Conservation (phyloP, 352 stramenopile genomes). For the Phytophthora podocarpi region DNA sequence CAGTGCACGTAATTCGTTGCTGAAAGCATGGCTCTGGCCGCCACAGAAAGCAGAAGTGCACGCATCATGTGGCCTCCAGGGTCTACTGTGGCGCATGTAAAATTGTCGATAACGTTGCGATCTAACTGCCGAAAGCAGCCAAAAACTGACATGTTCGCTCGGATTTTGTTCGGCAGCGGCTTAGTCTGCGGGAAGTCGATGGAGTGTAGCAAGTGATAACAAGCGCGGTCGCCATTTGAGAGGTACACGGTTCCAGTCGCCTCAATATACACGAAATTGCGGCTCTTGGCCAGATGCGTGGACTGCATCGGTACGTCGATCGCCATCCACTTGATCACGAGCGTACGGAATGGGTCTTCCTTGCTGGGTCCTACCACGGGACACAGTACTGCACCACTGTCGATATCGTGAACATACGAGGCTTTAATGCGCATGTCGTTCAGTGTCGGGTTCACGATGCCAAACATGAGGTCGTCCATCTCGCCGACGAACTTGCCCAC, state of each 20-base stretch:
- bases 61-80: conserved; percentile 33
- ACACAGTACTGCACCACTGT: conserved; percentile 29
- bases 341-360: conserved; percentile 30
- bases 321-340: conserved; percentile 39
- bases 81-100: conserved; percentile 31
- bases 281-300: conserved; percentile 56
- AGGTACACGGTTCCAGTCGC: conserved; percentile 33
- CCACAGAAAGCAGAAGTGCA: conserved; percentile 22
- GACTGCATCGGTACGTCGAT: too few species aligned
- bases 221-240: conserved; percentile 28
- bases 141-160: conserved; percentile 53
- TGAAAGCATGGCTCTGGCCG: conserved; percentile 34
- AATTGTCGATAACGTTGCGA: conserved; percentile 49
- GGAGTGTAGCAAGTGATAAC: conserved; percentile 48
- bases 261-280: conserved; percentile 47
- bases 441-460: conserved; percentile 37
- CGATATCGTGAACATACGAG: conserved; percentile 37
- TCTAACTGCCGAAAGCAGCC: conserved; percentile 41
- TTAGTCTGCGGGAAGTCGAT: conserved; percentile 46
- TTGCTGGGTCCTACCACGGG: conserved; percentile 28
- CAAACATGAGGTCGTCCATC: conserved; percentile 49
- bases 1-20: conserved; percentile 49
- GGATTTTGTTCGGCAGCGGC: conserved; percentile 29
- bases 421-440: conserved; percentile 46
- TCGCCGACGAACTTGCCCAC: conserved; percentile 33